Evolutionary conservation across 805 yeast species (phyloP).

Genomic region (Hanseniaspora singularis): DNA sequence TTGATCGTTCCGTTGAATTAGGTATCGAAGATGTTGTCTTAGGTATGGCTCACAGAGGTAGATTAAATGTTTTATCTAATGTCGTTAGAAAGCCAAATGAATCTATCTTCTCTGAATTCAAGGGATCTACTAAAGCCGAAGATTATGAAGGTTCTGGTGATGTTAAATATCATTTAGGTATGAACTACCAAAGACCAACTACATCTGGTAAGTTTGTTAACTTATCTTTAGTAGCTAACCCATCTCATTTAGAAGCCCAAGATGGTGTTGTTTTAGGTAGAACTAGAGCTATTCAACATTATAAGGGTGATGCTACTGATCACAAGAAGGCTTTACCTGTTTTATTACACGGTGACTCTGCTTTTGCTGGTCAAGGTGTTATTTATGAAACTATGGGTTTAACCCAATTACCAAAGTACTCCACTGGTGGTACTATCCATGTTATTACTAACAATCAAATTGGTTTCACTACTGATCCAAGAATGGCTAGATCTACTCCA

Average conservation of each 20-base stretch:
- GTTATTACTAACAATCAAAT: slow-evolving; percentile 95
- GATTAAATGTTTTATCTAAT: slow-evolving; percentile 92
- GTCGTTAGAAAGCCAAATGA: slow-evolving; percentile 98
- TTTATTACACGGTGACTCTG: slow-evolving; percentile 97
- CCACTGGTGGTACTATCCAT: slow-evolving; percentile 98
- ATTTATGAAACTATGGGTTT: slow-evolving; percentile 98
- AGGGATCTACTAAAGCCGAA: slow-evolving; percentile 72
- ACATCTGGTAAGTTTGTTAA: slow-evolving; percentile 95
- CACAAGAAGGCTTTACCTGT: slow-evolving; percentile 83
- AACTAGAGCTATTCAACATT: slow-evolving; percentile 90
- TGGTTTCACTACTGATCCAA: slow-evolving; percentile 98
- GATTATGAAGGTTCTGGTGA: slow-evolving; percentile 86
- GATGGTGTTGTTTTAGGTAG: slow-evolving; percentile 98
- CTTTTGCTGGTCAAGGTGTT: slow-evolving; percentile 97
- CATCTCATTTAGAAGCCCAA: slow-evolving; percentile 97
- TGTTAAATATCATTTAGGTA: slow-evolving; percentile 97
- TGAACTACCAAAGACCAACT: slow-evolving; percentile 98
- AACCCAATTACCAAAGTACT: slow-evolving; percentile 80
- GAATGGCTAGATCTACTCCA: slow-evolving; percentile 93
- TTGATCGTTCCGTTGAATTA: slow-evolving; percentile 80
- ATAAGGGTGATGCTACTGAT: slow-evolving; percentile 72
- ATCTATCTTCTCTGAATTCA: slow-evolving; percentile 90
- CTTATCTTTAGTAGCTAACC: slow-evolving; percentile 93
- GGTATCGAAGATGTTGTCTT: slow-evolving; percentile 94
- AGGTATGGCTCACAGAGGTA: slow-evolving; percentile 99